Evolutionary conservation across 441 rosid species (phyloP), one percentile per base, ranked within the genome.

Genomic region (Francoa sonchifolia): DNA sequence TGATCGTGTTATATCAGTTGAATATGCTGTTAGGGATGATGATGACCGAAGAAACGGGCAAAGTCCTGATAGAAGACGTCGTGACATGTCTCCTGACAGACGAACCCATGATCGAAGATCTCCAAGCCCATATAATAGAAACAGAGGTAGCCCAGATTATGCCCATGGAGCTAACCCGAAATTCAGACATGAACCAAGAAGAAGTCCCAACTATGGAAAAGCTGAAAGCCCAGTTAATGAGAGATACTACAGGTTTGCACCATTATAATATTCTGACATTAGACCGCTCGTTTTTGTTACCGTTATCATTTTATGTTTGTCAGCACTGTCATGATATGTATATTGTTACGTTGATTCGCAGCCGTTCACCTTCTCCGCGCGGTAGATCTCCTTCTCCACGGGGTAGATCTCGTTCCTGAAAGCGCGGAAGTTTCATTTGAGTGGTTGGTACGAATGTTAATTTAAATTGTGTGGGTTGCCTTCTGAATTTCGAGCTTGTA

Each of bases 1-100:
- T 54, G 61, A 55, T 34, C 61, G 54, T 4, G 61, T 55, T 4
- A 42, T 55, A 22, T 39, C 61, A 0, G 61, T 55, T 48, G 61
- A 55, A 29, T 56, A 42, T 42, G 55, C 61, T 8, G 31, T 56
- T 0, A 43, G 44, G 19, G 61, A 56, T 37, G 61, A 56, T 42
- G 61, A 48, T 29, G 55, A 42, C 5, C 40, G 44, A 42, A 46
- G 55, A 16, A 38, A 56, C 19, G 61, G 54, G 17, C 32, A 46
- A 25, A 45, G 53, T 16, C 59, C 52, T 25, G 61, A 49, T 28
- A 49, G 55, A 41, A 48, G 54, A 29, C 54, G 42, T 26, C 52
- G 52, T 4, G 48, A 47, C 25, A 22, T 5, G 3, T 55, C 61
- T 42, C 61, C 61, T 10, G 39, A 11, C 14, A 46, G 61, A 38